phyloP scores from a whole-genome alignment of 2,329 filamentous ascomycete genomes.

The Monilinia vaccinii-corymbosi region DNA sequence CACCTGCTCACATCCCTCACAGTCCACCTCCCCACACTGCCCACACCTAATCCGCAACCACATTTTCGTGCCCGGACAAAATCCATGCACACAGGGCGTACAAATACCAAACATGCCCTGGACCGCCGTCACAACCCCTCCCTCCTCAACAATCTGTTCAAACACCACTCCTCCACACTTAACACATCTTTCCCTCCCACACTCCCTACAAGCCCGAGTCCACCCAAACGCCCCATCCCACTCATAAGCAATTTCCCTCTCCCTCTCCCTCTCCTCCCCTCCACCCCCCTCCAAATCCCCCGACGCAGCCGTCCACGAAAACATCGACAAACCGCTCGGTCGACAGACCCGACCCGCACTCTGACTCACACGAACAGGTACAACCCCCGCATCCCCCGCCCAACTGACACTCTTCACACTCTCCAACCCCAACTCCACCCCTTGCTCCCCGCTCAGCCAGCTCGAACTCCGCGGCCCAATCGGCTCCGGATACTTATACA shows the following conservation, averaged over 20 bases:
- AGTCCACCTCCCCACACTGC: background rate
- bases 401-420: background rate
- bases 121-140: background rate
- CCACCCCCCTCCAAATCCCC: background rate
- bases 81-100: slow-evolving; percentile 3
- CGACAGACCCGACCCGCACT: background rate
- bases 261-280: background rate
- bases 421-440: background rate
- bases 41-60: slow-evolving; percentile 2
- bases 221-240: slow-evolving; percentile 9
- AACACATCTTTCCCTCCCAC: slow-evolving; percentile 1
- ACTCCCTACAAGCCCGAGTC: background rate
- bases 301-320: background rate
- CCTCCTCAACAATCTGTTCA: background rate
- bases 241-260: slow-evolving; percentile 1
- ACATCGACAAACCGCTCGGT: background rate
- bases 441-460: background rate
- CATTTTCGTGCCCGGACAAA: slow-evolving; percentile 1
- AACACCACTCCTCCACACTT: background rate
- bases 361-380: background rate
- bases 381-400: no score
- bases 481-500: background rate
- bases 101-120: background rate
- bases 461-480: background rate
- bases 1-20: background rate